A percentile compares a stretch with the other conserved stretches of the same genome.
These are phyloP conservation scores for Russula sp. DNA, from an alignment of 768 basidiomycete species.

Conservation along the genomic window DNA sequence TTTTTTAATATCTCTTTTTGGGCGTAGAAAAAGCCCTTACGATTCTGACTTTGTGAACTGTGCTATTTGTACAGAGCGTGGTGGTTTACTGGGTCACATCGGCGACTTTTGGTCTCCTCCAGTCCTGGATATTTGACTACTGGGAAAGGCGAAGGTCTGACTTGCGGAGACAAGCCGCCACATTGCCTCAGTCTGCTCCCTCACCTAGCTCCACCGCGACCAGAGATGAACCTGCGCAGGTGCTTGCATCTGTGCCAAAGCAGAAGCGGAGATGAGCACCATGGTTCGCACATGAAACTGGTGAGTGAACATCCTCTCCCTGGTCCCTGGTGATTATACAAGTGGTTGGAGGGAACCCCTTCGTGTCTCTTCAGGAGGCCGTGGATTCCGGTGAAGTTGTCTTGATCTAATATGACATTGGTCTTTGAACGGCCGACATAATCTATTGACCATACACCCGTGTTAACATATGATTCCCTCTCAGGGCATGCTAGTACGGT, in stretches of 20 bases:
- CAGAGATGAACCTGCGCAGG: background rate
- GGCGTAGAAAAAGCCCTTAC: background rate
- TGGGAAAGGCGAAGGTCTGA: conserved; percentile 40
- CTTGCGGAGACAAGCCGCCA: background rate
- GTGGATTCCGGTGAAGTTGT: conserved; percentile 50
- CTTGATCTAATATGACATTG: conserved; percentile 92
- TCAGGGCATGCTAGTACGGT: background rate
- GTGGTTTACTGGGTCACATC: conserved; percentile 75
- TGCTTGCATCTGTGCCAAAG: background rate
- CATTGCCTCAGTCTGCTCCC: background rate
- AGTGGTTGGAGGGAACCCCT: conserved; percentile 67
- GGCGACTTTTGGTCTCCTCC: conserved; percentile 62
- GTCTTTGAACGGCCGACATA: background rate
- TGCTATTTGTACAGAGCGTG: conserved; percentile 42
- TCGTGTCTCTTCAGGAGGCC: conserved; percentile 27
- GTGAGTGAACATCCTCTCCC: conserved; percentile 14
- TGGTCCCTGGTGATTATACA: conserved; percentile 57
- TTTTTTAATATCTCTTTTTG: too few relatives aligned
- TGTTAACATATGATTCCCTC: background rate
- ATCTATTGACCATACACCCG: background rate
- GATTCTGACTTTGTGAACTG: background rate
- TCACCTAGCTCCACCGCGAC: background rate
- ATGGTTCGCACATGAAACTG: background rate
- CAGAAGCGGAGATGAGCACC: conserved; percentile 5
- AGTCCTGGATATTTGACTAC: conserved; percentile 69